Conservation (phyloP, 257 asterid genomes). For the Solanum etuberosum region DNA sequence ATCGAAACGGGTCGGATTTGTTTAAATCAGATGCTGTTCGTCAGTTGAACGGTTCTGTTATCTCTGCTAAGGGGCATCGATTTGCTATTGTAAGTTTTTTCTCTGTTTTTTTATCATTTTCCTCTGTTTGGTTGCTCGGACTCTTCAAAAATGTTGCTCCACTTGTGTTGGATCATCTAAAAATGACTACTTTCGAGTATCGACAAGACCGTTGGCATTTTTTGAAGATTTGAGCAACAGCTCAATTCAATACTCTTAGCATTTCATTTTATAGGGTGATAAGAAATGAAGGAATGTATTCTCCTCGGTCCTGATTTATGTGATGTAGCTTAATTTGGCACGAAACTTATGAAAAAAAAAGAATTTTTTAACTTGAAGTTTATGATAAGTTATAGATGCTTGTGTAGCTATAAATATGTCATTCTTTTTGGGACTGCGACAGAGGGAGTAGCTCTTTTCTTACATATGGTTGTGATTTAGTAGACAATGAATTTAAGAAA, state of each 20-base stretch:
- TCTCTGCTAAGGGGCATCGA: conserved; percentile 53
- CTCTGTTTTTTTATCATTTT: neutral
- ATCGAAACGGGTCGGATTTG: conserved; percentile 15
- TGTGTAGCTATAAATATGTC: neutral
- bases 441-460: neutral
- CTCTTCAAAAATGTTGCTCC: neutral
- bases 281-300: neutral
- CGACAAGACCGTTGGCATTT: neutral
- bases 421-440: neutral
- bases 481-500: neutral
- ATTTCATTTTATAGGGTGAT: neutral
- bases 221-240: neutral
- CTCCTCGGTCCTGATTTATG: neutral
- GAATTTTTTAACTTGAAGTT: neutral
- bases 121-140: neutral
- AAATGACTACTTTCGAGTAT: neutral
- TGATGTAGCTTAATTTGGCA: neutral
- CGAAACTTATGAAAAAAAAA: too few species aligned
- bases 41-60: conserved; percentile 54
- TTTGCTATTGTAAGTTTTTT: conserved; percentile 65
- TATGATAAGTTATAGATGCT: neutral
- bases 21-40: conserved; percentile 45
- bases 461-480: neutral
- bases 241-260: neutral
- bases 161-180: neutral